A percentile compares a stretch with the other conserved stretches of the same genome.
These are phyloP conservation scores for Eutrema salsugineum DNA, from an alignment of 441 rosid species.

Conservation along the genomic window DNA sequence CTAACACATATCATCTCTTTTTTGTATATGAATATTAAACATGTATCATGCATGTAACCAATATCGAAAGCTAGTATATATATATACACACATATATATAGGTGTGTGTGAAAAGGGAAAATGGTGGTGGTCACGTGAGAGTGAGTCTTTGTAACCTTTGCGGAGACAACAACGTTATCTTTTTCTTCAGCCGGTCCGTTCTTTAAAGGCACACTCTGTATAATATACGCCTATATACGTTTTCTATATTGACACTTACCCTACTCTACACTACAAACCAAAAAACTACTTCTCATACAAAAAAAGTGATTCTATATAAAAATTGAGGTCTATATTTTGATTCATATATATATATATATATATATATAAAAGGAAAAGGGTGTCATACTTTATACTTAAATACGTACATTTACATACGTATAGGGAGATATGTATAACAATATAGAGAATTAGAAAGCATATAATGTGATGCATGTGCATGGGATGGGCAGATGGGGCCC, in stretches of 20 bases:
- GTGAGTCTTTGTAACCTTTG: constrained; percentile 27
- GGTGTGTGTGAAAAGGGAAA: not conserved
- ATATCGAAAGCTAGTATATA: not conserved
- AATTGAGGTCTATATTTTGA: not conserved
- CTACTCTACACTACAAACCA: constrained; percentile 28
- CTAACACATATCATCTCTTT: not conserved
- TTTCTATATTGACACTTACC: constrained; percentile 15
- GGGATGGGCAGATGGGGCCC: constrained; percentile 30
- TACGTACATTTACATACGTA: not conserved
- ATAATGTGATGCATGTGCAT: constrained; percentile 30
- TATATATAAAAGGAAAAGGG: not conserved
- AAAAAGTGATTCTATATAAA: not conserved
- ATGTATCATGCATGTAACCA: not conserved
- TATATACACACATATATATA: not conserved
- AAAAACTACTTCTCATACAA: not conserved
- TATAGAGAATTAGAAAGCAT: not conserved
- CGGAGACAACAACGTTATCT: constrained; percentile 31
- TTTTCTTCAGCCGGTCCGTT: constrained; percentile 22
- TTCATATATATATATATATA: too few species aligned
- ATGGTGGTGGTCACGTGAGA: constrained; percentile 27
- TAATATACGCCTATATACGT: constrained; percentile 29
- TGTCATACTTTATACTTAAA: not conserved
- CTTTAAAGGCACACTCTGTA: constrained; percentile 23
- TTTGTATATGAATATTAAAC: not conserved
- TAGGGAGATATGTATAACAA: not conserved